Base-by-base conservation (phyloP, 2,329 filamentous ascomycete genomes). In the Nemania serpens region DNA sequence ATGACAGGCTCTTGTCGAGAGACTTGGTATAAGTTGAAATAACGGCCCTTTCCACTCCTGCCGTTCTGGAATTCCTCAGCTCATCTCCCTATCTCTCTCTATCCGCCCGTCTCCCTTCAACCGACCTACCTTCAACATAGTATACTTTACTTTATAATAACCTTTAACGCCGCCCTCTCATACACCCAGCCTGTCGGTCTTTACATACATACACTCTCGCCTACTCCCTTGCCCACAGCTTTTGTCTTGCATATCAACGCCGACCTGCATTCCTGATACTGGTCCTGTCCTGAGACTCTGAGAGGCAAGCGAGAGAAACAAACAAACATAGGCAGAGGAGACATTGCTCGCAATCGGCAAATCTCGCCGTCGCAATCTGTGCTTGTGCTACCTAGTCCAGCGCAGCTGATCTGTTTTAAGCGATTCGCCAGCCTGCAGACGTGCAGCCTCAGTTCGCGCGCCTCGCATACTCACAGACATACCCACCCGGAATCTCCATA, bases 11-110 rank as follows among this genome's bases (percentile, higher is more conserved):
- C 36, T 57, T 53, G 55, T 50, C 54, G 37, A 49, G 43, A 50
- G 62, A 58, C 63, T 66, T 29, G 66, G 68, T 73, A 73, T 73
- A 72, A 72, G 70, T 69, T 71, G 65, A 72, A 72, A 69, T 72
- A 67, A 69, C 61, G 43, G 56, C 67, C 68, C 67, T 69, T 71
- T 67, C 66, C 66, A 64, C 59, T 68, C 61, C 64, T 58, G 57
- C 65, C 52, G 49, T 67, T 67, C 62, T 68, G 43, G 67, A 68
- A 67, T 67, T 68, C 65, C 66, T 68, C 66, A 65, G 58, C 64
- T 65, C 66, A 68, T 69, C 61, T 68, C 63, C 59, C 37, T 52
- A 45, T 39, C 29, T 18, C 37, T 52, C 39, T 39, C 29, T 18
- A 34, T n/a, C 45, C 50, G n/a, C 25, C 45, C 43, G 34, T 53